Evolutionary conservation across 2,329 filamentous ascomycete species (phyloP).

Genomic region (Ascochyta fabae): DNA sequence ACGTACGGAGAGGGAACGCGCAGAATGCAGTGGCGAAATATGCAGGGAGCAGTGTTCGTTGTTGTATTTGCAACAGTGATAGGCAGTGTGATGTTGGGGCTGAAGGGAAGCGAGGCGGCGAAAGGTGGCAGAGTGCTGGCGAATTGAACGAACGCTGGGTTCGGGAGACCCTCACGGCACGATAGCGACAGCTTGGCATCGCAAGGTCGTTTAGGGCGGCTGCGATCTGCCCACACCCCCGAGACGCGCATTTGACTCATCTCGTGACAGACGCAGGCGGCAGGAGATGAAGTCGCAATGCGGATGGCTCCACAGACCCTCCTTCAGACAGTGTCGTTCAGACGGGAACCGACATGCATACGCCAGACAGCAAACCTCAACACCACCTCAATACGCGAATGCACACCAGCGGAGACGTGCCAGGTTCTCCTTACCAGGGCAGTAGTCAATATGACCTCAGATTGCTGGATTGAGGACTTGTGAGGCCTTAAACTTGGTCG

Average conservation of each 20-base stretch:
- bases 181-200: constrained; percentile 31
- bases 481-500: constrained; percentile 17
- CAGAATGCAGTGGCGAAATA: constrained; percentile 27
- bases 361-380: background rate
- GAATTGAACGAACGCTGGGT: constrained; percentile 19
- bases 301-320: constrained; percentile 17
- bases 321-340: background rate
- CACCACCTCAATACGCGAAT: constrained; percentile 1
- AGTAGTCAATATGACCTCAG: constrained; percentile 11
- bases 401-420: constrained; percentile 7
- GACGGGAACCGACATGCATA: constrained; percentile 7
- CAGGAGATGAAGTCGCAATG: constrained; percentile 25
- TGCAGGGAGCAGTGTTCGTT: constrained; percentile 11
- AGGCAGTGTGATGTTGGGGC: constrained; percentile 10
- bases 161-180: constrained; percentile 28
- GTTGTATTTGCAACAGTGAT: constrained; percentile 13
- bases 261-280: constrained; percentile 32
- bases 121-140: constrained; percentile 21
- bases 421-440: constrained; percentile 18
- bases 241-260: constrained; percentile 33
- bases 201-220: constrained; percentile 23
- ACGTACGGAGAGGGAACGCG: constrained; percentile 29
- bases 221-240: constrained; percentile 38
- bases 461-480: constrained; percentile 7
- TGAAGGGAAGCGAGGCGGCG: constrained; percentile 22